Conservation (phyloP, 352 stramenopile genomes). For the Phytophthora pseudosyringae region DNA sequence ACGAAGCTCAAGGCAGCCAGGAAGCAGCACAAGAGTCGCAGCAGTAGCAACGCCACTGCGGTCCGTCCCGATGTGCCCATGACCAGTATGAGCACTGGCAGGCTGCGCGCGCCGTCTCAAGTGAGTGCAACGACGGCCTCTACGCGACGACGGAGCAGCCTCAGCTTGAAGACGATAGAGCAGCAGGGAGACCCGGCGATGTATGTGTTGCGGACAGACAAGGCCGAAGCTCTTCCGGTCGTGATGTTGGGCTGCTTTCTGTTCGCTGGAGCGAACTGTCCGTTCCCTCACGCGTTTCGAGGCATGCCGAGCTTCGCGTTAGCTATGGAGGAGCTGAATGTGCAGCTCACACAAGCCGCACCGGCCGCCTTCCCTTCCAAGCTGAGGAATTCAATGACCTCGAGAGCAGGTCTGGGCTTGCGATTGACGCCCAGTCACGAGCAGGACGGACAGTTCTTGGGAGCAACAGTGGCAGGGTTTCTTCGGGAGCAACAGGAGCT, state of each 20-base stretch:
- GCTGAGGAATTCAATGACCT: constrained; percentile 64
- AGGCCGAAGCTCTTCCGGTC: constrained; percentile 49
- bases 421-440: constrained; percentile 67
- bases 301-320: constrained; percentile 78
- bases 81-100: constrained; percentile 23
- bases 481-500: constrained; percentile 61
- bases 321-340: constrained; percentile 73
- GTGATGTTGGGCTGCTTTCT: constrained; percentile 75
- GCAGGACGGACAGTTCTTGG: constrained; percentile 64
- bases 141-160: constrained; percentile 18
- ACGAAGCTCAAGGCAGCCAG: constrained; percentile 16
- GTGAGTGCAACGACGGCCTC: constrained; percentile 12
- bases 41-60: constrained; percentile 15
- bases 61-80: neutral
- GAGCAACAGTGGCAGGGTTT: constrained; percentile 76
- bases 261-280: constrained; percentile 72
- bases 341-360: constrained; percentile 51
- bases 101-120: constrained; percentile 11
- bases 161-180: constrained; percentile 24
- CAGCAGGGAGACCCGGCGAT: constrained; percentile 31
- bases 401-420: constrained; percentile 60
- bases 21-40: constrained; percentile 29
- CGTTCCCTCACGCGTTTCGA: constrained; percentile 72
- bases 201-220: constrained; percentile 39
- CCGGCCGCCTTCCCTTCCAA: constrained; percentile 71